These are phyloP conservation scores for Verticillium klebahnii DNA, from an alignment of 2,329 filamentous ascomycete genomes.

Conservation along the genomic window DNA sequence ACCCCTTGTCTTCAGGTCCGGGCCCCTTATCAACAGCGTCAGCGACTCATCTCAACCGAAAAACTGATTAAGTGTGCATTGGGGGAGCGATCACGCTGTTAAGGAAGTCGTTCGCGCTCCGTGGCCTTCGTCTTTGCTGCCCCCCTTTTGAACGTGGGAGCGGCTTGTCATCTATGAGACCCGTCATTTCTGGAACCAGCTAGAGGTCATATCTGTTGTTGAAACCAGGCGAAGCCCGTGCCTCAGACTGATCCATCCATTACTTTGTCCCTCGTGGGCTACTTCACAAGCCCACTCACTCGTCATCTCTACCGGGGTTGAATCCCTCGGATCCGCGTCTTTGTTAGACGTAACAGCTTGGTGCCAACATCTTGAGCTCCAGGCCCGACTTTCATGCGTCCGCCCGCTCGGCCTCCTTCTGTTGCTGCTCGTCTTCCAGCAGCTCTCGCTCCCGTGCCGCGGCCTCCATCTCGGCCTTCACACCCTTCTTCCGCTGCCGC, in stretches of 20 bases:
- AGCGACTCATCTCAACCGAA: no score
- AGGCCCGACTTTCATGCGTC: background rate
- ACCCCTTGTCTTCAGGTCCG: no score
- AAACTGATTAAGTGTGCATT: no score
- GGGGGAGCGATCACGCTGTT: no score
- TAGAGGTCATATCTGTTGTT: background rate
- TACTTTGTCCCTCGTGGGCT: background rate
- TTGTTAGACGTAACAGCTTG: background rate
- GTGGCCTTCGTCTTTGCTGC: no score
- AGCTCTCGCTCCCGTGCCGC: constrained; percentile 58
- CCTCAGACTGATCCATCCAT: background rate
- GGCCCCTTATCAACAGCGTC: no score
- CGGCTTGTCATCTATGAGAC: background rate
- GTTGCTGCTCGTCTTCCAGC: constrained; percentile 54
- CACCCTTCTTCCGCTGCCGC: constrained; percentile 81
- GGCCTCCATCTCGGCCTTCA: constrained; percentile 75
- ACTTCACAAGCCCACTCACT: constrained; percentile 3
- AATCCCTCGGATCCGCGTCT: background rate
- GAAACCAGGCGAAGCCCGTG: background rate
- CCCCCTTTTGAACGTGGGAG: no score
- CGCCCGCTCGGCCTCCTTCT: constrained; percentile 36
- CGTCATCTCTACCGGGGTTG: background rate
- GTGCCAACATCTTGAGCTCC: background rate
- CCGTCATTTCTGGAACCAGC: background rate
- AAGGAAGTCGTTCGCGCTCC: no score